phyloP scores from a whole-genome alignment of 306 rosid genomes.

The Castanospermum australe region DNA sequence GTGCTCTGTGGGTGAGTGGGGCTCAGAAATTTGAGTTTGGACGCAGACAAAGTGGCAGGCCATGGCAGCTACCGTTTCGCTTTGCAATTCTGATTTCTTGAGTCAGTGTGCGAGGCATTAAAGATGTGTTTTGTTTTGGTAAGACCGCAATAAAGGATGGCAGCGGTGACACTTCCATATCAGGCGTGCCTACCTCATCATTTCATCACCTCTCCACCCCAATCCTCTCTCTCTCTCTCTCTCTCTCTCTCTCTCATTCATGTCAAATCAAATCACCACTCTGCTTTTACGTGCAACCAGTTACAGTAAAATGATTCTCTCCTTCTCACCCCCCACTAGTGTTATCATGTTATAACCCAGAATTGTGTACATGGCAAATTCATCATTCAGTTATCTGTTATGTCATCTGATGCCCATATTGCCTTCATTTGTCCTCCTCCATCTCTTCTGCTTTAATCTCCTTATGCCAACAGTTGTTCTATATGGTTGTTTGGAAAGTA shows the following conservation, averaged over 20 bases:
- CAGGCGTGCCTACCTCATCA: constrained; percentile 12
- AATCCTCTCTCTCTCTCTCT: neutral
- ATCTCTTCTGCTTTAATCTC: neutral
- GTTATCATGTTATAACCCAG: too few relatives aligned
- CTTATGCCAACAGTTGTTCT: neutral
- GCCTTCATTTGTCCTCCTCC: neutral
- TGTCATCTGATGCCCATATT: neutral
- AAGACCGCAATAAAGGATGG: constrained; percentile 20
- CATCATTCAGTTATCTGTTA: neutral
- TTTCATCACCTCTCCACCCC: neutral
- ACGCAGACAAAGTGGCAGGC: neutral
- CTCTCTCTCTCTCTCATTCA: neutral
- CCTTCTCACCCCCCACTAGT: too few relatives aligned
- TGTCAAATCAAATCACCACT: too few relatives aligned
- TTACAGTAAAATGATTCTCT: neutral
- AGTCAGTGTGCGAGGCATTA: neutral
- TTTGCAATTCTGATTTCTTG: neutral
- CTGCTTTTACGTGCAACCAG: neutral
- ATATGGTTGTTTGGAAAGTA: too few relatives aligned
- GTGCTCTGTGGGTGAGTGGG: neutral
- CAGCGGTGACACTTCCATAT: neutral
- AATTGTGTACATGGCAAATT: too few relatives aligned
- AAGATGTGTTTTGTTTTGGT: constrained; percentile 12
- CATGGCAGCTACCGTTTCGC: neutral
- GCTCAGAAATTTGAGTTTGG: neutral